phyloP scores from a whole-genome alignment of 192 early-diverging fungal genomes.

The Backusella tarrabulga region DNA sequence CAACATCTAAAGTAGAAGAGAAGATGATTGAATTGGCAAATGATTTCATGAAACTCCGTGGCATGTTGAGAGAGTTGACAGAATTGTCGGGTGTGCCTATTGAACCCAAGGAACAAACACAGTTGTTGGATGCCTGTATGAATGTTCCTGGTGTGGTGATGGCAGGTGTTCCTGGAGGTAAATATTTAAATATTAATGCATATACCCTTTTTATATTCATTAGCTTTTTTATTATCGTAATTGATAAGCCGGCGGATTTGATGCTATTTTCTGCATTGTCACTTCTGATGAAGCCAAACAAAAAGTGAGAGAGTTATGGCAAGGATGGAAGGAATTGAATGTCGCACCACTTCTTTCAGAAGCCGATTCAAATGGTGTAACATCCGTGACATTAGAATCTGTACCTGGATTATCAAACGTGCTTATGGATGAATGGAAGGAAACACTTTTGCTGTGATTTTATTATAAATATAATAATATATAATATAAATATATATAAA shows the following conservation, averaged over 20 bases:
- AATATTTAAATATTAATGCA: not conserved
- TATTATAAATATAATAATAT: not conserved
- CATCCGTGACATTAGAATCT: slow-evolving; percentile 33
- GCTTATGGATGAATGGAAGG: not conserved
- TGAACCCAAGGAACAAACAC: slow-evolving; percentile 87
- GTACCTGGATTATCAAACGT: slow-evolving; percentile 15
- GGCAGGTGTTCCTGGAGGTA: slow-evolving; percentile 94
- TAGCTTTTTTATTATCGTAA: not conserved
- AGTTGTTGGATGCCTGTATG: slow-evolving; percentile 81
- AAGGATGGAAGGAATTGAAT: slow-evolving; percentile 69
- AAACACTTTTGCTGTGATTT: not conserved
- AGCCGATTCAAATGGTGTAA: slow-evolving; percentile 59
- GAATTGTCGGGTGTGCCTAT: slow-evolving; percentile 75
- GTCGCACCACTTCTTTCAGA: slow-evolving; percentile 80
- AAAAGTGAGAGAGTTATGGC: slow-evolving; percentile 62
- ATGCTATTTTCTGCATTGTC: slow-evolving; percentile 93
- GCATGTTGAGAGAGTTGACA: slow-evolving; percentile 71
- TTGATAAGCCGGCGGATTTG: slow-evolving; percentile 88
- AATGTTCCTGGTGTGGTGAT: slow-evolving; percentile 80
- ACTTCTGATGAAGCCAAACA: slow-evolving; percentile 49
- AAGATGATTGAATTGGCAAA: slow-evolving; percentile 10
- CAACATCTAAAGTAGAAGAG: not conserved
- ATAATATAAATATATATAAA: not conserved
- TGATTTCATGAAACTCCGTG: slow-evolving; percentile 56
- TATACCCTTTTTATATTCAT: too few relatives aligned